Conservation (phyloP, 2,329 filamentous ascomycete genomes). For the Epichloe typhina region DNA sequence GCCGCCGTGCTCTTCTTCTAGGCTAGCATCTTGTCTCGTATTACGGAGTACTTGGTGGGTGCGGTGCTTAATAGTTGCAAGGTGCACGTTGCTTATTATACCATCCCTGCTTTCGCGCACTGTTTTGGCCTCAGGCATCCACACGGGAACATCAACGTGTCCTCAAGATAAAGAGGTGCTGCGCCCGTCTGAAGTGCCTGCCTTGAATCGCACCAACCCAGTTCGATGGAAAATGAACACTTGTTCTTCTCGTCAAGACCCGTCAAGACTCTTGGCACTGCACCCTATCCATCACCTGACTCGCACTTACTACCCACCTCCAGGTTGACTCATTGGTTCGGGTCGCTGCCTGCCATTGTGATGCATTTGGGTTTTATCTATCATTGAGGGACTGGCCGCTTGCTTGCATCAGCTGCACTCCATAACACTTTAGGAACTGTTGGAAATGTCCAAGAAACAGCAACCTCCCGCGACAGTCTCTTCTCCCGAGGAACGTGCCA, state of each 20-base stretch:
- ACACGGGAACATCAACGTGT: slow-evolving; percentile 16
- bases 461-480: neutral
- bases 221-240: neutral
- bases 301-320: slow-evolving; percentile 7
- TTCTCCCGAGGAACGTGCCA: neutral
- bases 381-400: slow-evolving; percentile 8
- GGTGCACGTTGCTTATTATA: neutral
- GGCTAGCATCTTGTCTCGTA: neutral
- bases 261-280: neutral
- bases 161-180: slow-evolving; percentile 13
- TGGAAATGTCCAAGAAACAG: slow-evolving; percentile 3
- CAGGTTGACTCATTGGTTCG: slow-evolving; percentile 11
- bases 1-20: neutral
- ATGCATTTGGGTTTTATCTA: slow-evolving; percentile 9
- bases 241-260: slow-evolving; percentile 8
- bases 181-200: neutral
- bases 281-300: slow-evolving; percentile 9
- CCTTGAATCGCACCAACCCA: neutral
- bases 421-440: neutral
- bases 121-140: slow-evolving; percentile 18
- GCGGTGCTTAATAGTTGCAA: neutral
- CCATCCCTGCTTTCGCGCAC: slow-evolving; percentile 5
- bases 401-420: slow-evolving; percentile 2
- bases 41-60: neutral
- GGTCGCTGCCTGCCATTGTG: slow-evolving; percentile 10